phyloP scores from a whole-genome alignment of 2,329 filamentous ascomycete genomes.

The Lizonia empirigonia region DNA sequence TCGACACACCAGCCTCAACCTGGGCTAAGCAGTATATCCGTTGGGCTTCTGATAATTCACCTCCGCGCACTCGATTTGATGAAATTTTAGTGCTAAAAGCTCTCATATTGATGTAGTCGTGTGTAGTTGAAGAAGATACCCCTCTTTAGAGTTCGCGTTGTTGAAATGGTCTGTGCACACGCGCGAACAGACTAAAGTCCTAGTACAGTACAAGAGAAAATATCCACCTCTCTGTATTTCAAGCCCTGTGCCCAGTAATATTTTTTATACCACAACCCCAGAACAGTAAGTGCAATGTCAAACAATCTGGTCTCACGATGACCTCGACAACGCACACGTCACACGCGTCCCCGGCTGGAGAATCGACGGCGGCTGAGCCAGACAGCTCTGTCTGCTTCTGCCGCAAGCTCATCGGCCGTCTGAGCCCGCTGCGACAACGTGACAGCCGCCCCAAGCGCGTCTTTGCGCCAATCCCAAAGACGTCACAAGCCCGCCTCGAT shows the following conservation, averaged over 20 bases:
- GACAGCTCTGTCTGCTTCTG: conserved; percentile 13
- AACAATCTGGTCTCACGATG: conserved; percentile 35
- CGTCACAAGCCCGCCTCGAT: conserved; percentile 39
- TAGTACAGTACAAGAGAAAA: too few species aligned
- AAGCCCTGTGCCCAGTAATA: neutral
- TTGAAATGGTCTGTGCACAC: too few species aligned
- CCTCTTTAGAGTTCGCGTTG: too few species aligned
- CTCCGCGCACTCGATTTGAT: too few species aligned
- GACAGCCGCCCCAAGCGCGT: conserved; percentile 12
- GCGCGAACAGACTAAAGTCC: too few species aligned
- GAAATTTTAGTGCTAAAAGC: too few species aligned
- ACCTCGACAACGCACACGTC: conserved; percentile 20
- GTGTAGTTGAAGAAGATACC: too few species aligned
- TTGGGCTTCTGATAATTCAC: too few species aligned
- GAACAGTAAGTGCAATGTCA: conserved; percentile 22
- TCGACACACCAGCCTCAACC: too few species aligned
- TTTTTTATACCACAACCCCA: neutral
- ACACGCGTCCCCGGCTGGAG: conserved; percentile 7
- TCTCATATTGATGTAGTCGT: too few species aligned
- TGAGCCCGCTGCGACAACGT: conserved; percentile 17
- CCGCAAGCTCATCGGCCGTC: conserved; percentile 16
- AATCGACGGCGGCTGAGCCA: conserved; percentile 6
- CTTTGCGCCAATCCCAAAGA: conserved; percentile 27
- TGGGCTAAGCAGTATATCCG: too few species aligned
- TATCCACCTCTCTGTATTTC: neutral